Evolutionary conservation across 768 basidiomycete genomes (phyloP), one percentile per base, ranked within the genome.

Genomic region (Mycena rosella): DNA sequence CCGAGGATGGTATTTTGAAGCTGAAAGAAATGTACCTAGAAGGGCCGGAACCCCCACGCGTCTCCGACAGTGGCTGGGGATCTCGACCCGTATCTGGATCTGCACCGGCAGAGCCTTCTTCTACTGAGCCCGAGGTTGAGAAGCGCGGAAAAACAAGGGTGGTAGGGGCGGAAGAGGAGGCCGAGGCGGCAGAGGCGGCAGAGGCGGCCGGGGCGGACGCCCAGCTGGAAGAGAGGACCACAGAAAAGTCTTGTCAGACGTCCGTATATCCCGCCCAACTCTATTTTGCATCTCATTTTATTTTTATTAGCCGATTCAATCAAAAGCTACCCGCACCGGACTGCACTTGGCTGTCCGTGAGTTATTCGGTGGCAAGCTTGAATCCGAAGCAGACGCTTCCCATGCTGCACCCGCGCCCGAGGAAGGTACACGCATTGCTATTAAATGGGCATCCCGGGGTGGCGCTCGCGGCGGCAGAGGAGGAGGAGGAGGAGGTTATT

Each of bases 331-430:
- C 7, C 88, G 98, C 29, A 95, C 94, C 2, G 87, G 88, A 3
- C 85, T 98, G 67, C 98, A 99, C 77, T 85, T 93, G 78, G 80
- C 84, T 17, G 83, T 99, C 54, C 88, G 98, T 64, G 88, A 91
- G 70, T 77, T 94, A 20, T 98, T 99, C 77, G 82, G 77, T 4
- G 95, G 95, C 30, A 93, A 93, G 73, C 85, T 99, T 57, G 93
- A 96, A 59, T 94, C 89, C 30, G 92, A 95, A 75, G 92, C 94
- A 1, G 91, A 93, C 69, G 79, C 81, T 22, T 82, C 83, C 13
- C 67, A 63, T 45, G 75, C 83, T 29, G 67, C 80, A 42, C 78
- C 84, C 42, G 75, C 78, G 17, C 78, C 81, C 15, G 92, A 90
- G 32, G 89, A 89, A 52, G 93, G 93, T n/a, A 88, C 89, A 36